Base-by-base conservation (phyloP, 2,329 filamentous ascomycete species). In the Talaromyces atroroseus region DNA sequence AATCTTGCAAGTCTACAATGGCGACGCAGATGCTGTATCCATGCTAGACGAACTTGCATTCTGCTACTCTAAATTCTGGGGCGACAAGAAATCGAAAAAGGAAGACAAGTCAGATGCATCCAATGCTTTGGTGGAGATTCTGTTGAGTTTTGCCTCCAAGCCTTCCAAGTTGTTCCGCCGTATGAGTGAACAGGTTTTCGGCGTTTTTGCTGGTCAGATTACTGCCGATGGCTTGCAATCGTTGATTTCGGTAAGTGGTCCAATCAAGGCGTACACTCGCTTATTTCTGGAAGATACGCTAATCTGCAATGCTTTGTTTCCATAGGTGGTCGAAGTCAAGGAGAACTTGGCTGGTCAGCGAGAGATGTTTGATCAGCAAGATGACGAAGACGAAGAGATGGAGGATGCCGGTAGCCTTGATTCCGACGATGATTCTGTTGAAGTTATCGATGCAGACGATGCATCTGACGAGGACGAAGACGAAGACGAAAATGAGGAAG, bases 121-220 rank as follows among this genome's bases (percentile, higher is more conserved):
- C 0, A 85, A 89, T 65, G 80, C 90, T 24, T 74, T 96, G 8
- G 85, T 96, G 2, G 94, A 97, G 66, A 88, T 97, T 52, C 74
- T 99, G 7, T 78, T 97, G n/a, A 89, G 90, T 52, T 90, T 97
- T 74, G 83, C 95, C 2, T 89, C 91, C 0, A 90, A 90, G 60
- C 89, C 87, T 3, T 96, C 92, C 1, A 84, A 86, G 10, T 78
- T 97, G 52, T 89, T 95, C 76, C 84, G 90, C 29, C 90, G 92
- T 64, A 86, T 95, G 53, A 90, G 90, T 5, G 86, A 92, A 67
- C 88, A 94, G 65, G 91, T 95, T 0, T 97, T 97, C 68, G 82
- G 86, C 23, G 85, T 87, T 1, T 96, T 96, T 68, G 87, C 89
- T 2, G 75, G 82, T 14, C 83, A 89, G 54, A 82, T 97, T 58